These are phyloP conservation scores for Hyphopichia wangnamkhiaoensis DNA, from an alignment of 1,139 yeast species.

Conservation along the genomic window DNA sequence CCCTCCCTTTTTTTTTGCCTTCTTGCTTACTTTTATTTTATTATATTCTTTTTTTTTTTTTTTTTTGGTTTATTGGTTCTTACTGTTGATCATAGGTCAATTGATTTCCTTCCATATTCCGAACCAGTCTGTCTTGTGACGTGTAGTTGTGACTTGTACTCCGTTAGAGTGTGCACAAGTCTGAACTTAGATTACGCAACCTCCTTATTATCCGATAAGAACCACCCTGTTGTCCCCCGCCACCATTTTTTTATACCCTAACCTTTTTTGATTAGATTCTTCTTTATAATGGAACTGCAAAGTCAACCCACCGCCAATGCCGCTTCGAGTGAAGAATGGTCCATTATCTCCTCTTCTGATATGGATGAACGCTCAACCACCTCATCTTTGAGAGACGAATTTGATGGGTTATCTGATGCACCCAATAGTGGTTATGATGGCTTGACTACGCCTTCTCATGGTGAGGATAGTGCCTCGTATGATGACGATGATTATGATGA, in stretches of 20 bases:
- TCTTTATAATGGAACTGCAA: neutral
- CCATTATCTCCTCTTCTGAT: slow-evolving; percentile 47
- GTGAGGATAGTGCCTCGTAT: neutral
- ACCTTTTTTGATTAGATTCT: neutral
- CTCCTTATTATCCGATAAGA: no score
- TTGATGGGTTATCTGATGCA: no score
- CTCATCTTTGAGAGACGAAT: slow-evolving; percentile 7
- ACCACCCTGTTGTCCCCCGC: no score
- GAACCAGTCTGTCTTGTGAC: no score
- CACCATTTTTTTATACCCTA: neutral
- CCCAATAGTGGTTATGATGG: neutral
- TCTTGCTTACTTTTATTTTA: neutral
- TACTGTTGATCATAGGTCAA: no score
- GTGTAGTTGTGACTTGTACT: no score
- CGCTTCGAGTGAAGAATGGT: slow-evolving; percentile 37
- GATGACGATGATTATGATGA: slow-evolving; percentile 6
- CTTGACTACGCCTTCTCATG: slow-evolving; percentile 3
- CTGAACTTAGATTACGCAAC: no score
- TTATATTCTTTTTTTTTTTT: neutral
- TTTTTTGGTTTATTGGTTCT: no score
- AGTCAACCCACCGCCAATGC: neutral
- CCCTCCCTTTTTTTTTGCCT: neutral
- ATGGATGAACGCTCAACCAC: slow-evolving; percentile 35
- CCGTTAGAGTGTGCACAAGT: no score
- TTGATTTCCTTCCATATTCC: no score